Evolutionary conservation across 164 flowering plant genomes (phyloP).

Genomic region (Litsea cubeba): DNA sequence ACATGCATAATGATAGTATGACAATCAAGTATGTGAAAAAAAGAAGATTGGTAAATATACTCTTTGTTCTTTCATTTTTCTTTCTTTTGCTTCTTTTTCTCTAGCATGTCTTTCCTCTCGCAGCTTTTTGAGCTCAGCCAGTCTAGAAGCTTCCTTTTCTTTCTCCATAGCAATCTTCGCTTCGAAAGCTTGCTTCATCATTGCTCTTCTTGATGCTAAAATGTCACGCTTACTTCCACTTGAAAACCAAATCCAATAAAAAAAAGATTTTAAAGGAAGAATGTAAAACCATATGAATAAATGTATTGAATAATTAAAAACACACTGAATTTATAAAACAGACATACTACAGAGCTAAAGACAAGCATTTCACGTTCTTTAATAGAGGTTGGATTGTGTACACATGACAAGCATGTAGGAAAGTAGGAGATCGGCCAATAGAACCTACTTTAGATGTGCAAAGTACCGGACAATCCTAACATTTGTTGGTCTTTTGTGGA

Average conservation of each 20-base stretch:
- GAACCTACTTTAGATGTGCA: background rate
- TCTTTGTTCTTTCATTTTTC: conserved; percentile 11
- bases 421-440: background rate
- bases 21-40: background rate
- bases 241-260: conserved; percentile 1
- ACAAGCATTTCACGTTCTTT: background rate
- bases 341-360: background rate
- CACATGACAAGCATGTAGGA: background rate
- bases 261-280: background rate
- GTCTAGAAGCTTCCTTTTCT: conserved; percentile 9
- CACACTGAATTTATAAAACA: too few species aligned
- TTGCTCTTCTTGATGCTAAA: conserved; percentile 8
- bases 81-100: conserved; percentile 8
- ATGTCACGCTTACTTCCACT: conserved; percentile 3
- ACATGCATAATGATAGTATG: background rate
- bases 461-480: background rate
- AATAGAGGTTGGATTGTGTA: too few species aligned
- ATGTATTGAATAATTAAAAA: background rate
- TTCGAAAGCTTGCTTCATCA: conserved; percentile 8
- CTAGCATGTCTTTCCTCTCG: background rate
- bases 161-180: background rate
- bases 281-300: background rate
- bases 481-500: background rate
- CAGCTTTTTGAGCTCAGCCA: conserved; percentile 6
- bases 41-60: background rate